phyloP scores from a whole-genome alignment of 164 flowering plant species.

The Santalum album region DNA sequence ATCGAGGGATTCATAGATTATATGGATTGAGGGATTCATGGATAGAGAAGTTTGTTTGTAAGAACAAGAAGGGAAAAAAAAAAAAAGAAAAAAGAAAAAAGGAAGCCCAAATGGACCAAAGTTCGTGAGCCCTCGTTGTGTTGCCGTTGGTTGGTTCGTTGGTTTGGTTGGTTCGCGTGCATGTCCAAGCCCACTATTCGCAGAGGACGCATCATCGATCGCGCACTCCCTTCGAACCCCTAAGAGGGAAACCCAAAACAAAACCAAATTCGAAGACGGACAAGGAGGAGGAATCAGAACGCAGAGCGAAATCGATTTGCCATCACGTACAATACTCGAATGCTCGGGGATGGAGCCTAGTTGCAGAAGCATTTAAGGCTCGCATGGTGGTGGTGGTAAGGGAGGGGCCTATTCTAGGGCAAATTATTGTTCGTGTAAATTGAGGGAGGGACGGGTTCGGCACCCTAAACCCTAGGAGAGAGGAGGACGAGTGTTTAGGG shows the following conservation, averaged over 20 bases:
- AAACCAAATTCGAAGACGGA: not conserved
- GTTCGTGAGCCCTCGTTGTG: slow-evolving; percentile 11
- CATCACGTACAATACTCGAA: too few relatives aligned
- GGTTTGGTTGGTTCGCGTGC: slow-evolving; percentile 10
- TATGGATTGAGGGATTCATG: too few relatives aligned
- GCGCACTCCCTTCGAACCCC: not conserved
- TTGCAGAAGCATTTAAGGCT: not conserved
- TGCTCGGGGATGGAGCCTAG: too few relatives aligned
- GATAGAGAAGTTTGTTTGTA: too few relatives aligned
- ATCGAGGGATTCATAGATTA: too few relatives aligned
- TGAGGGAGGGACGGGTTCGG: not conserved
- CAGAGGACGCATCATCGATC: too few relatives aligned
- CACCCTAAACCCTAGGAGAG: slow-evolving; percentile 5
- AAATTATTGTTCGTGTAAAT: not conserved
- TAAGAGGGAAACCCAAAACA: slow-evolving; percentile 3
- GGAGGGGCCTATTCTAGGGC: slow-evolving; percentile 1
- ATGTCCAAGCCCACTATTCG: slow-evolving; percentile 13
- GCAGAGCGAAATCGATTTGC: not conserved
- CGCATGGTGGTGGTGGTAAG: not conserved
- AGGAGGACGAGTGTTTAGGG: not conserved
- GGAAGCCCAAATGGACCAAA: slow-evolving; percentile 18
- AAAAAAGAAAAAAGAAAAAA: not conserved
- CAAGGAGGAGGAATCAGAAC: not conserved
- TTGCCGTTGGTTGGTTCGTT: too few relatives aligned
- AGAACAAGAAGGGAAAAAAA: too few relatives aligned